These are phyloP conservation scores for Pochonia chlamydosporia DNA, from an alignment of 2,329 filamentous ascomycete genomes.

Conservation along the genomic window DNA sequence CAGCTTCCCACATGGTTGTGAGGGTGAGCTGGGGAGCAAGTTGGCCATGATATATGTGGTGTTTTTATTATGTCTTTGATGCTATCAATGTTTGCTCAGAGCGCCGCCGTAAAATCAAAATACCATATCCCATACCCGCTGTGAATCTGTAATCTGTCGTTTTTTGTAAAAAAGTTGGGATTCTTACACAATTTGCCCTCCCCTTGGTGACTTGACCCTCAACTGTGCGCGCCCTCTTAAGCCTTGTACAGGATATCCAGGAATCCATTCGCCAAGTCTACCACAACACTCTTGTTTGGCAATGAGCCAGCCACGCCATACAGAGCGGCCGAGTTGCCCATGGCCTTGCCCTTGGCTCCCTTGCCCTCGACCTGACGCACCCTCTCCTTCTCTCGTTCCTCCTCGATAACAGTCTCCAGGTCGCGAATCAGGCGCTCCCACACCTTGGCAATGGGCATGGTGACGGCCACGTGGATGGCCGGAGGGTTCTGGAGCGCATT, in stretches of 20 bases:
- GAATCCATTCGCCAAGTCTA: slow-evolving; percentile 84
- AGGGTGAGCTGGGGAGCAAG: too few species aligned
- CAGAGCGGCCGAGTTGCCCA: slow-evolving; percentile 77
- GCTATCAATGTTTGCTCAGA: too few species aligned
- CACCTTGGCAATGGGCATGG: slow-evolving; percentile 74
- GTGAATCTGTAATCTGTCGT: background rate
- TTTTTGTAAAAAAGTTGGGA: background rate
- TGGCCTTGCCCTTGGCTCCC: slow-evolving; percentile 56
- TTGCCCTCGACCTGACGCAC: slow-evolving; percentile 66
- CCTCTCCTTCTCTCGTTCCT: slow-evolving; percentile 75
- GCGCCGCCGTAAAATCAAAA: too few species aligned
- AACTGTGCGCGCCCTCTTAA: slow-evolving; percentile 34
- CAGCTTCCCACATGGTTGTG: too few species aligned
- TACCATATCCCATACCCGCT: too few species aligned
- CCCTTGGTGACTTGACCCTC: too few species aligned
- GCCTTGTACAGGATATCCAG: slow-evolving; percentile 90
- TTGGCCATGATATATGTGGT: too few species aligned
- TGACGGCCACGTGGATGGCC: slow-evolving; percentile 91
- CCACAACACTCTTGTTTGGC: slow-evolving; percentile 92
- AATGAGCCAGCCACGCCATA: slow-evolving; percentile 94
- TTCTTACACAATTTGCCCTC: background rate
- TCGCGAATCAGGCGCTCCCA: slow-evolving; percentile 76
- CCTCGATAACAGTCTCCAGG: slow-evolving; percentile 58
- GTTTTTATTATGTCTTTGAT: too few species aligned
- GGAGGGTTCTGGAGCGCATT: slow-evolving; percentile 90